A percentile compares a stretch with the other conserved stretches of the same genome.
Evolutionary conservation across 768 basidiomycete genomes (phyloP).

Genomic region (Cubamyces sp.): DNA sequence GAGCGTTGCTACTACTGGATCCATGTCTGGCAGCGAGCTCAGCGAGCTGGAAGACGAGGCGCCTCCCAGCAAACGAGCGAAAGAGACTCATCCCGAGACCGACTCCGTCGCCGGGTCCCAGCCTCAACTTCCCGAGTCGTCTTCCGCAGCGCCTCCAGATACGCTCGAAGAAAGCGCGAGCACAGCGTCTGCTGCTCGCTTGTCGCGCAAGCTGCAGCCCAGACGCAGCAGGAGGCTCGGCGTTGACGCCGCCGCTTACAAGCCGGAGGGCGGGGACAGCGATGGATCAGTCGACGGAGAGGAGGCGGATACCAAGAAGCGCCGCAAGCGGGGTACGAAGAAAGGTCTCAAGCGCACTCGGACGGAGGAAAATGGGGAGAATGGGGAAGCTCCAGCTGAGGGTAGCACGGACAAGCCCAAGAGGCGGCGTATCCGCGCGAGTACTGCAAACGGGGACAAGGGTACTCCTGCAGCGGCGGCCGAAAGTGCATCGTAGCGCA

Average conservation of each 20-base stretch:
- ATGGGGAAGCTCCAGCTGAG: constrained; percentile 2
- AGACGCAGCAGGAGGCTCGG: constrained; percentile 36
- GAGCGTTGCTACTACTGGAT: constrained; percentile 16
- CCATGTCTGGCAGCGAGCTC: constrained; percentile 24
- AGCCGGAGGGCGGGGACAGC: constrained; percentile 36
- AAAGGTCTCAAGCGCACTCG: constrained; percentile 16
- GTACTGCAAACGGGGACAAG: constrained; percentile 4
- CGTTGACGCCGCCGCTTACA: constrained; percentile 42
- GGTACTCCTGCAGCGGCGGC: neutral
- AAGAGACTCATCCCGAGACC: neutral
- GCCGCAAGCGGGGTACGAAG: constrained; percentile 12
- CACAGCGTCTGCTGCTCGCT: neutral
- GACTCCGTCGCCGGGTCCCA: neutral
- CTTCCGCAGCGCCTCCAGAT: neutral
- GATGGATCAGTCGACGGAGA: constrained; percentile 37
- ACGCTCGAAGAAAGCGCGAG: neutral
- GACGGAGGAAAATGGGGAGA: constrained; percentile 15
- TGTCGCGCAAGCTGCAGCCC: neutral
- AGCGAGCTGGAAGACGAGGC: constrained; percentile 24
- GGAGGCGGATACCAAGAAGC: constrained; percentile 6
- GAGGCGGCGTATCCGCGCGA: constrained; percentile 8
- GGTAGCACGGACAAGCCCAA: constrained; percentile 11
- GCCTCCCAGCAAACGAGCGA: constrained; percentile 12
- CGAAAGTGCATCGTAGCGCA: neutral
- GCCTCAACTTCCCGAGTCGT: neutral